phyloP scores from a whole-genome alignment of 2,329 filamentous ascomycete species.

The Ophiostoma pallidulum region DNA sequence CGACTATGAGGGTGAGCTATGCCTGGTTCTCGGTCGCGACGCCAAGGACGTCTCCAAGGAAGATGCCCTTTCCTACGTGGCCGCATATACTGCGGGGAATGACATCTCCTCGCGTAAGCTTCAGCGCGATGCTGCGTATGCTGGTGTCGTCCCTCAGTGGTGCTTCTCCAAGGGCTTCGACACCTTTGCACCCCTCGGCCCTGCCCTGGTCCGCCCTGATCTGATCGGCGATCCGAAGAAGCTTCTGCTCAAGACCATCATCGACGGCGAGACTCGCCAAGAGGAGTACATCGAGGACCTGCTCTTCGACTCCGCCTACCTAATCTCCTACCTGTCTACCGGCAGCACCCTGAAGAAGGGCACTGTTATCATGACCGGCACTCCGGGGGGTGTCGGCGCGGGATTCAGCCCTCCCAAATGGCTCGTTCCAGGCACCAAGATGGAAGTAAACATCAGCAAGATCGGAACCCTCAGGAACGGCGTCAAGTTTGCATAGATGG shows the following conservation, averaged over 20 bases:
- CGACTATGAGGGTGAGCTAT: constrained; percentile 36
- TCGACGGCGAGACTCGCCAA: constrained; percentile 41
- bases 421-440: neutral
- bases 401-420: neutral
- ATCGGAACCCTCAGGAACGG: neutral
- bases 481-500: neutral
- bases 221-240: constrained; percentile 34
- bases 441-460: neutral
- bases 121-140: constrained; percentile 39
- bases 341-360: constrained; percentile 36
- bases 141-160: constrained; percentile 46
- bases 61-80: constrained; percentile 39
- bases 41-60: constrained; percentile 34
- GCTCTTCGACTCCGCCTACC: constrained; percentile 33
- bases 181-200: constrained; percentile 44
- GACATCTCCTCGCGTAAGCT: constrained; percentile 41
- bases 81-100: constrained; percentile 45
- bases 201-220: constrained; percentile 31
- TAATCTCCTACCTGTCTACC: constrained; percentile 29
- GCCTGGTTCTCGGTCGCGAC: constrained; percentile 6
- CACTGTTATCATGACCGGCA: constrained; percentile 37
- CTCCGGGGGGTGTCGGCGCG: constrained; percentile 27
- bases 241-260: constrained; percentile 34
- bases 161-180: constrained; percentile 49
- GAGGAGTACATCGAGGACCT: constrained; percentile 30